These are phyloP conservation scores for Aspergillus eucalypticola DNA, from an alignment of 2,329 filamentous ascomycete species.

Conservation along the genomic window DNA sequence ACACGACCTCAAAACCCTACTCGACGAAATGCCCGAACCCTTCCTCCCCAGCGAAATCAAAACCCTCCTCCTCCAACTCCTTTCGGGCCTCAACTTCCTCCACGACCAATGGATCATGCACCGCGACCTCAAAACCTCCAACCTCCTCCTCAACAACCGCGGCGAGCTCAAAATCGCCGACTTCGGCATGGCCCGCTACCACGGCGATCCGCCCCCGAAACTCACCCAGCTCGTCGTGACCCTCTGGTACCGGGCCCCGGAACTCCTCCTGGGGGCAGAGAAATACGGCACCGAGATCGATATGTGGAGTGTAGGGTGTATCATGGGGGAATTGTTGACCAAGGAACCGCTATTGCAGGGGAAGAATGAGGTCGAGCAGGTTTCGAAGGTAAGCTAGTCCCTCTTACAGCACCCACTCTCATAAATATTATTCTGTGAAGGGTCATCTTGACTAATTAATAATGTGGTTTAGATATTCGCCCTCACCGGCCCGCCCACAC, in stretches of 20 bases:
- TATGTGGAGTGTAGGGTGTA: slow-evolving; percentile 95
- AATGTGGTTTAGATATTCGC: slow-evolving; percentile 66
- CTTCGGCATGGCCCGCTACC: slow-evolving; percentile 95
- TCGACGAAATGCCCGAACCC: slow-evolving; percentile 90
- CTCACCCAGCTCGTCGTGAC: slow-evolving; percentile 94
- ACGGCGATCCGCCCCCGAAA: slow-evolving; percentile 72
- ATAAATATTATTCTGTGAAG: too few species aligned
- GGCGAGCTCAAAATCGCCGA: slow-evolving; percentile 94
- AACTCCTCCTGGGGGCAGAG: slow-evolving; percentile 78
- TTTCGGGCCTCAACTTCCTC: slow-evolving; percentile 77
- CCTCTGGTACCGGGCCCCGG: slow-evolving; percentile 92
- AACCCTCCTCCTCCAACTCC: slow-evolving; percentile 80
- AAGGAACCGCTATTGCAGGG: slow-evolving; percentile 83
- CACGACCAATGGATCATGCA: slow-evolving; percentile 90
- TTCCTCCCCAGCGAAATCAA: slow-evolving; percentile 93
- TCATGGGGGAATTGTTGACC: slow-evolving; percentile 87
- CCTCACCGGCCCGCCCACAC: slow-evolving; percentile 81
- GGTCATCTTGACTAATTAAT: neutral
- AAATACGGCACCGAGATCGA: slow-evolving; percentile 77
- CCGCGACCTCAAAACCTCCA: slow-evolving; percentile 90
- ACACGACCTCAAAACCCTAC: slow-evolving; percentile 90
- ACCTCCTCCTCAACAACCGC: slow-evolving; percentile 91
- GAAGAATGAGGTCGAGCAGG: slow-evolving; percentile 87
- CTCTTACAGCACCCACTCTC: too few species aligned
- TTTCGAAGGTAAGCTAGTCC: slow-evolving; percentile 67